Base-by-base conservation (phyloP, 805 yeast species). In the Wickerhamomyces chaumierensis region DNA sequence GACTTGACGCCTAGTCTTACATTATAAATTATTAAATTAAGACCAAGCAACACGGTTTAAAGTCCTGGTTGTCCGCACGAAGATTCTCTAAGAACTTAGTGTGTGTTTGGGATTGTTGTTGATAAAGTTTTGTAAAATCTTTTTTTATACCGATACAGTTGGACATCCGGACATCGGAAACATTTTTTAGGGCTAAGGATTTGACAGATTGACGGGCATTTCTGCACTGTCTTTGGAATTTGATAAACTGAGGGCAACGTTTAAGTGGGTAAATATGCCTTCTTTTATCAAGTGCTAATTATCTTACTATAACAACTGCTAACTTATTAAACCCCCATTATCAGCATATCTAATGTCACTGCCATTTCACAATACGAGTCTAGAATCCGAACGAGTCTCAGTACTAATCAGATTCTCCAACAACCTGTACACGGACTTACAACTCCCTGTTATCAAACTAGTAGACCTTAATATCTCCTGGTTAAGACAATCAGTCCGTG, bases 11-110 rank as follows among this genome's bases (percentile, higher is more conserved):
- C 68, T 71, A 31, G 56, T 57, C 53, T 58, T 57, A 56, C 58
- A 58, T 63, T 46, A 34, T 40, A 38, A 25, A 15, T 16, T 31
- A 28, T 14, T 28, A 14, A 28, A 6, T 15, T 31, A 31, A 40
- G 51, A 48, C 52, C 60, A 73, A 73, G 81, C 82, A 77, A 77
- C 84, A 77, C 84, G 84, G 78, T 61, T 60, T 61, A 68, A 68
- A 71, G 78, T 73, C 77, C 74, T 71, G 78, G 83, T 72, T 74
- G 70, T 73, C 80, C 83, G 80, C 83, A 78, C 83, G 47, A 36
- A 31, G 29, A 9, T 25, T 25, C 29, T 25, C 29, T 25, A 25
- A 25, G 29, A 25, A 25, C 29, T 25, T 9, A 25, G 5, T 25
- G 29, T 16, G 17, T 18, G 34, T 35, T 32, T 32, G 34, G 15